Base-by-base conservation (phyloP, 306 rosid species). In the Rosa chinensis region DNA sequence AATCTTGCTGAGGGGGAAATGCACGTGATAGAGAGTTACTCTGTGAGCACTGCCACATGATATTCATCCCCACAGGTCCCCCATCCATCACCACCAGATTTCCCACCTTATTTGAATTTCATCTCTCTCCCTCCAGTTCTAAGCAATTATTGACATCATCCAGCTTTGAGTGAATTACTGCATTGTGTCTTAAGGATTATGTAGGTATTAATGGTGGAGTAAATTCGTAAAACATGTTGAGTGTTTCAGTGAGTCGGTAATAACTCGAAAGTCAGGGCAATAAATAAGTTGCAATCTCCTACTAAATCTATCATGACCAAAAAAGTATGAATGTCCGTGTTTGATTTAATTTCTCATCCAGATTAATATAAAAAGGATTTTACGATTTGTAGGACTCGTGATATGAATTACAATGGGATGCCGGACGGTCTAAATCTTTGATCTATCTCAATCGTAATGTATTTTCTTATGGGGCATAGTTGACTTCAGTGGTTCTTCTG, bases 21-120 rank as follows among this genome's bases (percentile, higher is more conserved):
- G 85, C 91, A 83, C 86, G 89, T 92, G 90, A 74, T 20, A 14
- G 77, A 84, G 83, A 53, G 80, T 59, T 52, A 80, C 82, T 78
- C 78, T 72, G 73, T 85, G 25, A 8, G 79, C 70, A 70, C 75
- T 71, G 16, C 76, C 84, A 72, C 79, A 48, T 50, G 62, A 72
- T 35, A 23, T 74, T 74, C 76, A 77, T 80, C 78, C 86, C 72
- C 80, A 77, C 75, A 35, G 52, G 39, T 62, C 67, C 74, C 28
- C 50, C 8, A 35, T 66, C 70, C 21, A 35, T 63, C 10, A 11
- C 53, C 32, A 28, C 39, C 61, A 39, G 32, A 63, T 21, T 70
- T 62, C 39, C 40, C n/a, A 39, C 35, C 28, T 2, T 74, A 76
- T 74, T 83, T 81, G 74, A 58, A 81, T 72, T 71, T 83, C 55